A percentile compares a stretch with the other conserved stretches of the same genome.
Conservation (phyloP, 495 filamentous ascomycete species). For the Daldinia childiae region DNA sequence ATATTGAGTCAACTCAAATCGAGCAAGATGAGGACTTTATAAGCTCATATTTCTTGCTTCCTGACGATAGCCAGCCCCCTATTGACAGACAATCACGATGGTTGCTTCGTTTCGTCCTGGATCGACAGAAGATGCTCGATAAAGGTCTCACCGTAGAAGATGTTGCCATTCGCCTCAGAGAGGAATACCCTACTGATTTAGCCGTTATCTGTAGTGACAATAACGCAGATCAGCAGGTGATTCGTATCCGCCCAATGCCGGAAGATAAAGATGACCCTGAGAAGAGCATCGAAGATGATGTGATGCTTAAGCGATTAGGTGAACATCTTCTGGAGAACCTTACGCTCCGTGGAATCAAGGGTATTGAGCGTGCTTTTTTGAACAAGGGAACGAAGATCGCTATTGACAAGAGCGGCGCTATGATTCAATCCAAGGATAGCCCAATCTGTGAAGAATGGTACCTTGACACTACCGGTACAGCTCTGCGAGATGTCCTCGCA, state of each 20-base stretch:
- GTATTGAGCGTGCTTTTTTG: constrained; percentile 91
- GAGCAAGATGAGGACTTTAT: constrained; percentile 91
- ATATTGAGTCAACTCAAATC: constrained; percentile 84
- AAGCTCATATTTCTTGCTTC: constrained; percentile 95
- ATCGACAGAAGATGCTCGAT: constrained; percentile 91
- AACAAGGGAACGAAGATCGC: constrained; percentile 77
- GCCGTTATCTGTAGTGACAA: constrained; percentile 97
- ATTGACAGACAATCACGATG: constrained; percentile 86
- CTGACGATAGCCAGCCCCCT: constrained; percentile 78
- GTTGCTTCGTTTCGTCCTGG: constrained; percentile 93
- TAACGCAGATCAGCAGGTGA: constrained; percentile 94
- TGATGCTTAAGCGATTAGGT: constrained; percentile 89
- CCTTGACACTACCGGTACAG: constrained; percentile 90
- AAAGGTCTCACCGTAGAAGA: constrained; percentile 92
- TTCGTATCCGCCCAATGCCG: constrained; percentile 87
- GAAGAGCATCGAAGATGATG: constrained; percentile 84
- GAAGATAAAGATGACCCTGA: constrained; percentile 80
- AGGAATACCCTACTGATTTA: constrained; percentile 84
- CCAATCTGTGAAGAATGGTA: constrained; percentile 87
- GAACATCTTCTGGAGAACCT: constrained; percentile 89
- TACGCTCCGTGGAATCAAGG: constrained; percentile 86
- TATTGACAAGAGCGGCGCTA: constrained; percentile 69
- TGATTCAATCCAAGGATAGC: constrained; percentile 74
- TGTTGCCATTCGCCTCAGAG: constrained; percentile 88
- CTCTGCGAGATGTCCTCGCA: constrained; percentile 80